A percentile compares a stretch with the other conserved stretches of the same genome.
Conservation (phyloP, 768 basidiomycete species). For the Calocybe gangraenosa region DNA sequence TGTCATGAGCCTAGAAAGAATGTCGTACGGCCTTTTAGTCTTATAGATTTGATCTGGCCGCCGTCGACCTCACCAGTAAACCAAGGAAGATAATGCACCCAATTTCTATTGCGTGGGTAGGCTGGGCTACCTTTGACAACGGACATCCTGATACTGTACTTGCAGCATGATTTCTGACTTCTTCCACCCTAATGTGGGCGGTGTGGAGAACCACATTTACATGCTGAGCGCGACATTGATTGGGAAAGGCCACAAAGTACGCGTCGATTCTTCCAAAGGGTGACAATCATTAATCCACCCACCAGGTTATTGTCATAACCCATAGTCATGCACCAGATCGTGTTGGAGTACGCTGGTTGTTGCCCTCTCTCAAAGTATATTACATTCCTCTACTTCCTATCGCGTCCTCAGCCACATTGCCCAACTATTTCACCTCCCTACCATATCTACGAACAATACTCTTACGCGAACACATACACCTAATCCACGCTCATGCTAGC, state of each 20-base stretch:
- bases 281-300: neutral
- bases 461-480: slow-evolving; percentile 76
- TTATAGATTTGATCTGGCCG: too few species aligned
- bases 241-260: slow-evolving; percentile 78
- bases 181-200: slow-evolving; percentile 91
- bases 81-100: slow-evolving; percentile 21
- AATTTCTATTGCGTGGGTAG: slow-evolving; percentile 32
- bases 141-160: neutral
- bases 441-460: slow-evolving; percentile 91
- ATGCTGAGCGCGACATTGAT: slow-evolving; percentile 85
- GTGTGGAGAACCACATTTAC: slow-evolving; percentile 96
- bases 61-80: too few species aligned
- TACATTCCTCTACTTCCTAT: slow-evolving; percentile 89
- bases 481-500: slow-evolving; percentile 91
- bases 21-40: too few species aligned
- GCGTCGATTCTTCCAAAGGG: slow-evolving; percentile 12
- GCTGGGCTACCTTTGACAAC: neutral
- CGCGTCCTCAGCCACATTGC: slow-evolving; percentile 88
- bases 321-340: slow-evolving; percentile 87
- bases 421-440: slow-evolving; percentile 88
- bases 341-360: slow-evolving; percentile 85
- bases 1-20: too few species aligned
- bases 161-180: slow-evolving; percentile 94
- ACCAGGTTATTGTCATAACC: slow-evolving; percentile 89
- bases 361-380: slow-evolving; percentile 88